These are phyloP conservation scores for Tetrahymena malaccensis DNA, from an alignment of 73 alveolate genomes.

Conservation along the genomic window DNA sequence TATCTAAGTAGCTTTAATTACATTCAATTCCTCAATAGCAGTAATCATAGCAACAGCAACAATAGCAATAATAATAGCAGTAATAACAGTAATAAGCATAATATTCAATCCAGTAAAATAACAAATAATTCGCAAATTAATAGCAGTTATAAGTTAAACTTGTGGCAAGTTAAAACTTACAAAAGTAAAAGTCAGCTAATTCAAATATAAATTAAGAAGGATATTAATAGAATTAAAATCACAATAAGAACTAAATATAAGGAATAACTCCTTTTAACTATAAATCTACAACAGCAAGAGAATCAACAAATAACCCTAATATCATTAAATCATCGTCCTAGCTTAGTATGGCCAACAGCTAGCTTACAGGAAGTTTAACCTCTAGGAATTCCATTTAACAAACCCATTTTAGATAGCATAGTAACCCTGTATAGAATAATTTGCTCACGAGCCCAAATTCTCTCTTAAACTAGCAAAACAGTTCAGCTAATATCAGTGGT, in stretches of 20 bases:
- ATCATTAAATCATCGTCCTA: not conserved
- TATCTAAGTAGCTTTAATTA: not conserved
- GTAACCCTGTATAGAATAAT: not conserved
- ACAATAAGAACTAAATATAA: not conserved
- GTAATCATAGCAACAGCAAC: not conserved
- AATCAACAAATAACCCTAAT: not conserved
- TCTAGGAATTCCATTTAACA: not conserved
- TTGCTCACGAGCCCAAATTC: not conserved
- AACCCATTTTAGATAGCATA: not conserved
- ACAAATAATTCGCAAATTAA: not conserved
- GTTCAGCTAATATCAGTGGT: not conserved
- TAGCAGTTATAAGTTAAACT: not conserved
- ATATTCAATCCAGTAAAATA: not conserved
- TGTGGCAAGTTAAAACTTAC: not conserved
- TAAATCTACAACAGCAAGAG: not conserved
- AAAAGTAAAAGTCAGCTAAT: not conserved
- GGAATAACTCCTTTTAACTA: not conserved
- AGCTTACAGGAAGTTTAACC: not conserved
- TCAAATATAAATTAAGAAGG: not conserved
- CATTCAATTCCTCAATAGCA: not conserved
- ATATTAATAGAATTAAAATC: not conserved
- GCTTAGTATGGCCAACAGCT: not conserved
- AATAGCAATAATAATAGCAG: not conserved
- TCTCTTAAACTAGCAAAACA: not conserved
- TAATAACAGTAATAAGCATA: not conserved